phyloP scores from a whole-genome alignment of 129 eudicot genomes.

The Lactuca sativa region DNA sequence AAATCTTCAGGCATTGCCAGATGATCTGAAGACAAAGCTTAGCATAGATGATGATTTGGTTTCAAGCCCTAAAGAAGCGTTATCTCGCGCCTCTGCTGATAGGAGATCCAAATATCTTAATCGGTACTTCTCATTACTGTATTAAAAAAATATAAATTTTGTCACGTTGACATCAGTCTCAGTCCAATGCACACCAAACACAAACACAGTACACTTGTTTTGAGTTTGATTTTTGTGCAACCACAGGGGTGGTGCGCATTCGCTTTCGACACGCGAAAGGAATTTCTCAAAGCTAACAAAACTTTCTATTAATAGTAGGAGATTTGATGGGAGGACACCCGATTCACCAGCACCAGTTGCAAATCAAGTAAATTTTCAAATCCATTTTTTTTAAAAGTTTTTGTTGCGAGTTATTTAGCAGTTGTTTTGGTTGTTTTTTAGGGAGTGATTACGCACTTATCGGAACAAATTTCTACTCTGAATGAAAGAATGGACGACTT shows the following conservation, averaged over 20 bases:
- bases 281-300: slow-evolving; percentile 66
- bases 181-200: neutral
- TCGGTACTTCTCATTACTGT: slow-evolving; percentile 39
- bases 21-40: slow-evolving; percentile 90
- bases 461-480: slow-evolving; percentile 88
- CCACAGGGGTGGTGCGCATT: slow-evolving; percentile 47
- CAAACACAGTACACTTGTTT: neutral
- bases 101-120: slow-evolving; percentile 73
- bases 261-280: slow-evolving; percentile 59
- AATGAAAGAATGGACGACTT: slow-evolving; percentile 95
- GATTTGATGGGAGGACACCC: slow-evolving; percentile 69
- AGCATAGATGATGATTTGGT: slow-evolving; percentile 89
- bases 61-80: slow-evolving; percentile 96
- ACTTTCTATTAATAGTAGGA: slow-evolving; percentile 57
- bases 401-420: neutral
- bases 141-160: neutral
- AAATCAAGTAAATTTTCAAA: slow-evolving; percentile 56
- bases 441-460: slow-evolving; percentile 73
- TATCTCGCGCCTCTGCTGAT: slow-evolving; percentile 95
- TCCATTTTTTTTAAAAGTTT: neutral
- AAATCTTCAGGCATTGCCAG: slow-evolving; percentile 72
- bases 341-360: slow-evolving; percentile 72
- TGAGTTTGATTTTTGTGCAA: slow-evolving; percentile 1
- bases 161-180: neutral
- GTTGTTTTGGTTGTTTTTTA: slow-evolving; percentile 21